These are phyloP conservation scores for Parietaria judaica DNA, from an alignment of 306 rosid genomes.

Conservation along the genomic window DNA sequence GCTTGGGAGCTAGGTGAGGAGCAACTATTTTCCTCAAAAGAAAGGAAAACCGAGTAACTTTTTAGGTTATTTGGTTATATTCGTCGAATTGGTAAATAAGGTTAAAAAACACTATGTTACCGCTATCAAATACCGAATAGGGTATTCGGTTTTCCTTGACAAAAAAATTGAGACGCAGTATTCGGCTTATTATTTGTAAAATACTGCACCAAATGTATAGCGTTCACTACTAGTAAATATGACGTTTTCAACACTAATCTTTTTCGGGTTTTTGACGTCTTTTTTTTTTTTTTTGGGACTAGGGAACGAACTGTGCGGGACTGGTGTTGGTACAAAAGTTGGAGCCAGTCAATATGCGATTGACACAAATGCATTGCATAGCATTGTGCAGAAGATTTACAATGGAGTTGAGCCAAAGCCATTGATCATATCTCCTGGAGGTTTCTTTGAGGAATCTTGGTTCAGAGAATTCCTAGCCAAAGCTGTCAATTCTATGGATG, in stretches of 20 bases:
- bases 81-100: too few species aligned
- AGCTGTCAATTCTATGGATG: slow-evolving; percentile 38
- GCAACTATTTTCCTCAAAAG: background rate
- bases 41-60: too few species aligned
- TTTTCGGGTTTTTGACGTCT: background rate
- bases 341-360: slow-evolving; percentile 59
- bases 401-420: slow-evolving; percentile 46
- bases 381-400: slow-evolving; percentile 43
- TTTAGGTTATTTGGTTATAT: too few species aligned
- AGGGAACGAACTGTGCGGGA: slow-evolving; percentile 88
- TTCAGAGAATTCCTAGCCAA: slow-evolving; percentile 44
- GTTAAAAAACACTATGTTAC: too few species aligned
- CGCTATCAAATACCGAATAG: too few species aligned
- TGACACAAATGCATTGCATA: slow-evolving; percentile 45
- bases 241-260: too few species aligned
- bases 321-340: slow-evolving; percentile 65
- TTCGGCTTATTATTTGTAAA: too few species aligned
- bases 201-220: too few species aligned
- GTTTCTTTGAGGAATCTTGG: slow-evolving; percentile 78
- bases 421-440: slow-evolving; percentile 76
- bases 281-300: slow-evolving; percentile 1
- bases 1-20: slow-evolving; percentile 95
- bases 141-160: too few species aligned
- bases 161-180: too few species aligned
- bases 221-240: too few species aligned